These are phyloP conservation scores for Dryadomyces quercus-mongolicae DNA, from an alignment of 2,329 filamentous ascomycete genomes.

Conservation along the genomic window DNA sequence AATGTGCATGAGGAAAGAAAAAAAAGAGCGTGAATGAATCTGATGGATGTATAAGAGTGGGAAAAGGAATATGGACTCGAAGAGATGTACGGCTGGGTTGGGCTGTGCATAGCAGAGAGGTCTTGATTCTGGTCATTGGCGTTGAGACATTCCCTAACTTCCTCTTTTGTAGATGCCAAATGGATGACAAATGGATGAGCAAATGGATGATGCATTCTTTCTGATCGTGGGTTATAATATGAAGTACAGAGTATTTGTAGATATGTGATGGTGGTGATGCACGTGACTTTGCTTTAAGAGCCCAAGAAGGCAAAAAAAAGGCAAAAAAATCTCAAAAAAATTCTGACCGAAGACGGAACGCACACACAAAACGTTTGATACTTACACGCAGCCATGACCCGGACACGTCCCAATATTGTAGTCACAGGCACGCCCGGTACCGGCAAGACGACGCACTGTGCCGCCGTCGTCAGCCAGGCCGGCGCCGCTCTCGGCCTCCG, in stretches of 20 bases:
- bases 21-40: too few species aligned
- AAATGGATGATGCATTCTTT: neutral
- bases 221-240: too few species aligned
- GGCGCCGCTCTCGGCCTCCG: slow-evolving; percentile 42
- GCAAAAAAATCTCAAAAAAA: neutral
- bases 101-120: too few species aligned
- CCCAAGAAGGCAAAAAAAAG: neutral
- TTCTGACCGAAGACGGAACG: too few species aligned
- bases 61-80: too few species aligned
- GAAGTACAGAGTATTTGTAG: too few species aligned
- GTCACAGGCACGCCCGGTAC: slow-evolving; percentile 92
- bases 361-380: neutral
- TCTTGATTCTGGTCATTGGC: too few species aligned
- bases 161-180: neutral
- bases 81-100: too few species aligned
- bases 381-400: neutral
- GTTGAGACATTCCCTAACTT: too few species aligned
- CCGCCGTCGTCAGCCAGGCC: slow-evolving; percentile 50
- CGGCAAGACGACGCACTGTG: slow-evolving; percentile 88
- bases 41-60: too few species aligned
- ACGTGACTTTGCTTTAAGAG: neutral
- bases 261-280: neutral
- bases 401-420: slow-evolving; percentile 71
- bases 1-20: too few species aligned
- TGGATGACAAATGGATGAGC: too few species aligned